Evolutionary conservation across 352 stramenopile species (phyloP).

Genomic region (Elongisporangium anandrum): DNA sequence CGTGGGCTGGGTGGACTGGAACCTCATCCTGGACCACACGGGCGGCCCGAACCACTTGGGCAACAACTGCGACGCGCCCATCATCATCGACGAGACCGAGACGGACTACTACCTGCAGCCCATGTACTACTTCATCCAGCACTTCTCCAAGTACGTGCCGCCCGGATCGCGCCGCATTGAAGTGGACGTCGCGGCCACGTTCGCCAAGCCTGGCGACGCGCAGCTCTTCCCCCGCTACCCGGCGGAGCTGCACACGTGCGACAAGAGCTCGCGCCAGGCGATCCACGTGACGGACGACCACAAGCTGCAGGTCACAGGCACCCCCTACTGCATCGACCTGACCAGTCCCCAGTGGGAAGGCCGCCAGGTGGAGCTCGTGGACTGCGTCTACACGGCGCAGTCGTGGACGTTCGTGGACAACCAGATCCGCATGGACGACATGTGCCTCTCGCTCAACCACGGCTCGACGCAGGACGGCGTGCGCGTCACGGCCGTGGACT

Average conservation of each 20-base stretch:
- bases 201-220: constrained; percentile 48
- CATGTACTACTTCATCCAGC: constrained; percentile 91
- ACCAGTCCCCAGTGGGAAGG: constrained; percentile 44
- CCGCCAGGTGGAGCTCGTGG: constrained; percentile 53
- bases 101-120: constrained; percentile 76
- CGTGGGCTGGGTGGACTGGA: constrained; percentile 91
- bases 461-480: constrained; percentile 47
- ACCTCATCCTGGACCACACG: constrained; percentile 83
- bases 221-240: constrained; percentile 65
- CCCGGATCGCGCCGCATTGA: constrained; percentile 67
- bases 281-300: constrained; percentile 52
- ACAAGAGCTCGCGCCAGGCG: constrained; percentile 59
- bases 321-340: constrained; percentile 57
- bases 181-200: constrained; percentile 42
- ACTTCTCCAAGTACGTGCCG: constrained; percentile 87
- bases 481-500: constrained; percentile 50
- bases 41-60: constrained; percentile 88
- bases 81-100: constrained; percentile 71
- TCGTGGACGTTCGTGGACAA: constrained; percentile 54
- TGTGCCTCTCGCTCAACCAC: constrained; percentile 69
- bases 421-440: constrained; percentile 52
- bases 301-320: constrained; percentile 67
- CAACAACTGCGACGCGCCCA: constrained; percentile 57
- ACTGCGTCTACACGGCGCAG: constrained; percentile 67
- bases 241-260: constrained; percentile 49